Evolutionary conservation across 2,329 filamentous ascomycete species (phyloP).

Genomic region (Calonectria pauciramosa): DNA sequence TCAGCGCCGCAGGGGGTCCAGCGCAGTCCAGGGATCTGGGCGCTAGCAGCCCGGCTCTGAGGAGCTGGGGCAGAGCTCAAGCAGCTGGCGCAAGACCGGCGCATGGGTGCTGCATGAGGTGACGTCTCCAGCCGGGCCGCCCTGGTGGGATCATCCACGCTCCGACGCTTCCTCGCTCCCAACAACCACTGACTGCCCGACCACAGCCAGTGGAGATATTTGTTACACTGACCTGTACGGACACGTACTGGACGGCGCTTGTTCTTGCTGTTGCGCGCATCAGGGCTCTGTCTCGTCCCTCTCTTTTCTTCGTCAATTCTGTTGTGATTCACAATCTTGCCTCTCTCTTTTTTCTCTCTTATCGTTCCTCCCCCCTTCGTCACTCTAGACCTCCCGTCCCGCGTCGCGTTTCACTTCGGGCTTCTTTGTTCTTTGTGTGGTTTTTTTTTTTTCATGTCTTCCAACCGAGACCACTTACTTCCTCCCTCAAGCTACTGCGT

Average conservation of each 20-base stretch:
- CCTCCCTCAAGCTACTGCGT: constrained; percentile 14
- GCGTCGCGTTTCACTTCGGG: constrained; percentile 10
- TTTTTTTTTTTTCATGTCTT: neutral
- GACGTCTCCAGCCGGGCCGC: constrained; percentile 22
- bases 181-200: constrained; percentile 19
- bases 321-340: constrained; percentile 19
- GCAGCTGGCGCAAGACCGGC: constrained; percentile 5
- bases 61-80: constrained; percentile 20
- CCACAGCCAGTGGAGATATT: constrained; percentile 23
- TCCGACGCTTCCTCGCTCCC: constrained; percentile 15
- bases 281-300: neutral
- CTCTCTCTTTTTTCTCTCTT: neutral
- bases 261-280: neutral
- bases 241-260: constrained; percentile 31
- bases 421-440: neutral
- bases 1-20: constrained; percentile 41
- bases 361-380: neutral
- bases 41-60: constrained; percentile 11
- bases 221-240: constrained; percentile 37
- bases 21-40: constrained; percentile 29
- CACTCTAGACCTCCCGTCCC: neutral
- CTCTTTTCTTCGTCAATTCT: neutral
- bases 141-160: constrained; percentile 28
- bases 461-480: neutral
- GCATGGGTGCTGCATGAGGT: constrained; percentile 23